Evolutionary conservation across 768 basidiomycete species (phyloP), one percentile per base, ranked within the genome.

Genomic region (Tricholomella constricta): DNA sequence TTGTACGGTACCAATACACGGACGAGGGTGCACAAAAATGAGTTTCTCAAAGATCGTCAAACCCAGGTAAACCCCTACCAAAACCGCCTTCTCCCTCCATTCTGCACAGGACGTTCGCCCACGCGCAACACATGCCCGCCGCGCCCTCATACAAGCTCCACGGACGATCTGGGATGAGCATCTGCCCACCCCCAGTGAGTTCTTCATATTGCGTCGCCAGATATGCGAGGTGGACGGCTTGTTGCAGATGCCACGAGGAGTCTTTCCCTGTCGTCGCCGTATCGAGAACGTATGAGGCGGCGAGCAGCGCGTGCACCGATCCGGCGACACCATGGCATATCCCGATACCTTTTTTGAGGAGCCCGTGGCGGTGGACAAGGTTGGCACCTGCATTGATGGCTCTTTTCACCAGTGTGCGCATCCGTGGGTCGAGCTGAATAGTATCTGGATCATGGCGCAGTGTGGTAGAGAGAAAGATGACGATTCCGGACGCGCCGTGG

Each of bases 251-350:
- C 19, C 49, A 35, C 15, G n/a, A n/a, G n/a, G n/a, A n/a, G n/a
- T n/a, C n/a, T n/a, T n/a, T n/a, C n/a, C n/a, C n/a, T n/a, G n/a
- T n/a, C n/a, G n/a, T n/a, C n/a, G n/a, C n/a, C n/a, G 45, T 8
- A 40, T 78, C 76, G n/a, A 81, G 66, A 1, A 68, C 74, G 41
- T 76, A 72, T 0, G 80, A 76, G 1, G 71, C 74, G 0, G 79
- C 74, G 19, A 85, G 70, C 9, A 84, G 71, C 2, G 79, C 78
- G 53, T 75, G 82, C 6, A 82, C 74, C n/a, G 69, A 76, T 3
- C 83, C 82, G 8, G 72, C 79, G 5, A 79, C 73, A 4, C 83
- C 83, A 56, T 85, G 82, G 59, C 83, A 85, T 10, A 84, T 68
- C 0, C 83, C 82, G n/a, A 83, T 66, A 10, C 83, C 83, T 62